Conservation (phyloP, 2,329 filamentous ascomycete genomes). For the Xylaria sp. region DNA sequence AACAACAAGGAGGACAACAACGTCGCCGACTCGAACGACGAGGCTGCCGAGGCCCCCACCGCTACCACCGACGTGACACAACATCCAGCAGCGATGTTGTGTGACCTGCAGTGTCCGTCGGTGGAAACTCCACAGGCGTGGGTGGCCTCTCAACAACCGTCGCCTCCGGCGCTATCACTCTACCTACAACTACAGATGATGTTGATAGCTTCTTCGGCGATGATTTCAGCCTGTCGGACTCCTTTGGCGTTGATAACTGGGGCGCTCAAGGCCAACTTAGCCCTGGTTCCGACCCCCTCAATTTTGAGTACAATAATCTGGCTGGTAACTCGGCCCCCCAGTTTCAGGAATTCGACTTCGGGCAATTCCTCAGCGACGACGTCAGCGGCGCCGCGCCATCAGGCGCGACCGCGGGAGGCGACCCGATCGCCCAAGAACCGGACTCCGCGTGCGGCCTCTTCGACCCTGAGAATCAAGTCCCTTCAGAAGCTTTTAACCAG, state of each 20-base stretch:
- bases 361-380: constrained; percentile 59
- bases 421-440: constrained; percentile 54
- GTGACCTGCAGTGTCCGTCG: constrained; percentile 99
- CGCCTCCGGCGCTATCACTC: constrained; percentile 46
- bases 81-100: constrained; percentile 99
- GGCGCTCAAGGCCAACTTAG: constrained; percentile 76
- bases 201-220: constrained; percentile 68
- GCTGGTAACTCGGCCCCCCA: constrained; percentile 60
- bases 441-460: constrained; percentile 55
- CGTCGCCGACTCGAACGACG: constrained; percentile 27
- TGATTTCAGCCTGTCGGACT: constrained; percentile 69
- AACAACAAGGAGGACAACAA: constrained; percentile 31
- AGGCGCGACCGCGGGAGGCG: constrained; percentile 53
- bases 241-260: constrained; percentile 74
- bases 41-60: constrained; percentile 29
- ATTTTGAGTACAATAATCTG: constrained; percentile 70
- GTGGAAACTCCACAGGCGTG: constrained; percentile 59
- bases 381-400: constrained; percentile 47
- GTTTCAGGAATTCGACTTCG: constrained; percentile 47
- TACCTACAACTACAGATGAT: constrained; percentile 61
- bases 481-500: constrained; percentile 70
- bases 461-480: constrained; percentile 62
- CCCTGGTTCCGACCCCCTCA: constrained; percentile 70
- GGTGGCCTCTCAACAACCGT: constrained; percentile 47
- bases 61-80: constrained; percentile 89